Conservation (phyloP, 2,329 filamentous ascomycete genomes). For the Phialophora chinensis region DNA sequence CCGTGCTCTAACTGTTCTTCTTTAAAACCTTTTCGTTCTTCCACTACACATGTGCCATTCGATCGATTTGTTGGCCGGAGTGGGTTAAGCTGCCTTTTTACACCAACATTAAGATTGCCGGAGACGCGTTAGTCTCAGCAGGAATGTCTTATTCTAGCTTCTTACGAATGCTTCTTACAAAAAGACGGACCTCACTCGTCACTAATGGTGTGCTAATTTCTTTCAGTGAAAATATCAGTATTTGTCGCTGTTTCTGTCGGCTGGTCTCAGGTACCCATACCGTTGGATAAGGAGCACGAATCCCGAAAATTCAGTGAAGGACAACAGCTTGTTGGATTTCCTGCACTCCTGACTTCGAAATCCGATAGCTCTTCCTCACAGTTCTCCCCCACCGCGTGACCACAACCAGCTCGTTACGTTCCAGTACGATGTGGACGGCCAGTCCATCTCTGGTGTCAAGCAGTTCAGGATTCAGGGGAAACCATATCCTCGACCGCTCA, state of each 20-base stretch:
- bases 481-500: constrained; percentile 14
- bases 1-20: background rate
- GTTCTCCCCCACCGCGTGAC: background rate
- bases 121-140: too few species aligned
- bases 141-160: background rate
- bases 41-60: background rate
- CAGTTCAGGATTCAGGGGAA: constrained; percentile 12
- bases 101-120: too few species aligned
- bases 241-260: background rate
- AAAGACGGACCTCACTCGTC: background rate
- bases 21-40: background rate
- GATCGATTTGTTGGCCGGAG: too few species aligned
- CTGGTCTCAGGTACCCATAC: background rate
- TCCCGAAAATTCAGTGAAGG: background rate
- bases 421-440: constrained; percentile 8
- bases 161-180: background rate
- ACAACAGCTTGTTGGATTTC: background rate
- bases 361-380: background rate
- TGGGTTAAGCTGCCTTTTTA: too few species aligned
- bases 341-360: background rate
- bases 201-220: background rate
- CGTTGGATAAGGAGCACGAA: background rate
- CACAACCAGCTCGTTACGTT: background rate
- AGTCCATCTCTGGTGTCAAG: constrained; percentile 6
- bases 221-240: background rate